Base-by-base conservation (phyloP, 805 yeast genomes). In the Yamadazyma olivae region DNA sequence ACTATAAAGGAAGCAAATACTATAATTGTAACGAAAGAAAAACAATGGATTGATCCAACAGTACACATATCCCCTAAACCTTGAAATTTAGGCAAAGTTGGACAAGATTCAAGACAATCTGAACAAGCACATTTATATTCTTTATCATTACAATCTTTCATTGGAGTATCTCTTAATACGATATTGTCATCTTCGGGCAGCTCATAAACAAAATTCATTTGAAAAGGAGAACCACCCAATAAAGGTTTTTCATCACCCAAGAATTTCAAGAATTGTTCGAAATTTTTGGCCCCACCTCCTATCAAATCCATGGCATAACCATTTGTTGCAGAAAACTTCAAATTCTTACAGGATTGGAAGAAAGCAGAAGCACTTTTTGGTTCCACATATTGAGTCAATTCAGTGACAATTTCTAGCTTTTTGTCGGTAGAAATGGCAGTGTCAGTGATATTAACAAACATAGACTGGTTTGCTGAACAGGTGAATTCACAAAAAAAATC, bases 251-350 rank as follows among this genome's bases (percentile, higher is more conserved):
- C 95, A 55, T 91, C 98, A 9, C 98, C 98, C 34, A 93, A 60
- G 53, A 91, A 93, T 60, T 89, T 84, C 46, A 91, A 64, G 54
- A 91, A 91, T 36, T 78, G 77, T 21, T 67, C 49, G 56, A 77
- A 85, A 48, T 80, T 76, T 36, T 70, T 73, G 2, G 98, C 97
- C 1, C 98, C 98, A n/a, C 99, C 99, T 6, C 99, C 99, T 27
- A 91, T 81, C 27, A 91, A 70, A 54, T 91, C 98, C 97, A 91
- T 89, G 7, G 96, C 98, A 50, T 75, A 86, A 2, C 97, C 96
- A 58, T 90, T 91, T 2, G 97, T 89, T 6, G 96, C 96, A 3
- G 91, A 79, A 57, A 93, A 90, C 61, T 91, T 89, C 55, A 91
- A 83, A 44, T 81, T 79, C 48, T 84, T 84, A 64, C 99, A 91